Evolutionary conservation across 352 stramenopile genomes (phyloP).

Genomic region (Peronosclerospora sorghi): DNA sequence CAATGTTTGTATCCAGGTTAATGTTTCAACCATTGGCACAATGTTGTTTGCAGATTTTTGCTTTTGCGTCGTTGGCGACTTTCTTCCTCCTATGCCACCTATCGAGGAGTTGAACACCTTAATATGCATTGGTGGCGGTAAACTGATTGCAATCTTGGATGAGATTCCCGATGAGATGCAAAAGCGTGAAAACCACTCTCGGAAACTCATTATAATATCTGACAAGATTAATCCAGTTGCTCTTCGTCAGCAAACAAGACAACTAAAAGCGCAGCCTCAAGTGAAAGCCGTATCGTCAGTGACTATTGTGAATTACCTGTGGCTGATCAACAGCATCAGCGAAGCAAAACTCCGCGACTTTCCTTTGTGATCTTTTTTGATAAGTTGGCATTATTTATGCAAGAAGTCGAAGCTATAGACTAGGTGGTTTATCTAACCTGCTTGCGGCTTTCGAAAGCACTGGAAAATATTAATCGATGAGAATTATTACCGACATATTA

Average conservation of each 20-base stretch:
- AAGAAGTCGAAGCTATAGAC: conserved; percentile 3
- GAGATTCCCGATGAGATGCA: conserved; percentile 42
- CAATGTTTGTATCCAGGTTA: neutral
- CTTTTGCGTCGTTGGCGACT: conserved; percentile 67
- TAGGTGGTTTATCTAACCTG: conserved; percentile 7
- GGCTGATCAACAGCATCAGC: conserved; percentile 82
- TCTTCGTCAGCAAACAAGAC: conserved; percentile 28
- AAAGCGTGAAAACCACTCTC: conserved; percentile 32
- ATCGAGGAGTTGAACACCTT: conserved; percentile 54
- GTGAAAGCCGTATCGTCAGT: conserved; percentile 27
- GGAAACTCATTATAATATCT: conserved; percentile 57
- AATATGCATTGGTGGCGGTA: conserved; percentile 52
- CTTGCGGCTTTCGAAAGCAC: conserved; percentile 24
- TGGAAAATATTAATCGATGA: conserved; percentile 14
- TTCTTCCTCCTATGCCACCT: conserved; percentile 65
- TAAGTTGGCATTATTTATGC: conserved; percentile 15
- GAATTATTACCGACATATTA: conserved; percentile 14
- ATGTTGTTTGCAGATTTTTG: conserved; percentile 59
- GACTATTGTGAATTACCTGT: conserved; percentile 74
- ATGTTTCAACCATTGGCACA: conserved; percentile 32
- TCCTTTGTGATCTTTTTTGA: conserved; percentile 3
- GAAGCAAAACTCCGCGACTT: conserved; percentile 50
- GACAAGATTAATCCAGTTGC: conserved; percentile 63
- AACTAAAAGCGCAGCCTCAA: conserved; percentile 30
- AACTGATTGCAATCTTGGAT: conserved; percentile 37